Percentiles rank a stretch among this genome's conserved stretches.
These are phyloP conservation scores for Penicillium taxi DNA, from an alignment of 495 filamentous ascomycete species.

Conservation along the genomic window DNA sequence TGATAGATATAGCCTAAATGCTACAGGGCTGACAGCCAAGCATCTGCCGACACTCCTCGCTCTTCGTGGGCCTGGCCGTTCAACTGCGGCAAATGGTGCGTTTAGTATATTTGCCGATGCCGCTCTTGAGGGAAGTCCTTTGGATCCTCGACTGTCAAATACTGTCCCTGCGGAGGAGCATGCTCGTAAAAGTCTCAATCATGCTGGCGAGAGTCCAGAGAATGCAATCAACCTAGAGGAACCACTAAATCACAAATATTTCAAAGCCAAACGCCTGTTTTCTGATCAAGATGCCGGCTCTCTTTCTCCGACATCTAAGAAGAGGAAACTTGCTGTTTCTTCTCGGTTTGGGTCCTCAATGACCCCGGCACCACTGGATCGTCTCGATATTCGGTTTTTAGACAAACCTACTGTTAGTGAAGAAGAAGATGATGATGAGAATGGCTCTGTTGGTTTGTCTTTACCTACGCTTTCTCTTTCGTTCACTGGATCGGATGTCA, in stretches of 20 bases:
- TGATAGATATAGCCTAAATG: constrained; percentile 56
- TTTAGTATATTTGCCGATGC: constrained; percentile 72
- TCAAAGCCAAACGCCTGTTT: constrained; percentile 3
- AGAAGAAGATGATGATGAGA: constrained; percentile 17
- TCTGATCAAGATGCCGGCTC: constrained; percentile 32
- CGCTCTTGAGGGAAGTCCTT: constrained; percentile 47
- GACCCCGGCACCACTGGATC: constrained; percentile 22
- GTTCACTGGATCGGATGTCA: constrained; percentile 72
- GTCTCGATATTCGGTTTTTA: constrained; percentile 28
- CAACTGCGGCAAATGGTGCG: constrained; percentile 61
- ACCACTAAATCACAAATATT: constrained; percentile 19
- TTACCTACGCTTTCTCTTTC: constrained; percentile 46
- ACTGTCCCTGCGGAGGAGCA: constrained; percentile 39
- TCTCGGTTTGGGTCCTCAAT: constrained; percentile 37
- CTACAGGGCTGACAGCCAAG: constrained; percentile 58
- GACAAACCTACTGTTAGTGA: constrained; percentile 17
- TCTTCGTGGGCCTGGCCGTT: constrained; percentile 57
- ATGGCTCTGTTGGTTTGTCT: neutral
- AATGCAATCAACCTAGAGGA: constrained; percentile 16
- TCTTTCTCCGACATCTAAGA: constrained; percentile 54
- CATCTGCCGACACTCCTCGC: constrained; percentile 58
- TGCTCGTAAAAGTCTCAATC: constrained; percentile 16
- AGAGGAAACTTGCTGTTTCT: constrained; percentile 49
- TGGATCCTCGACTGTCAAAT: constrained; percentile 43
- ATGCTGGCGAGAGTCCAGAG: constrained; percentile 15